Conservation (phyloP, 164 flowering plant genomes). For the Akebia trifoliata region DNA sequence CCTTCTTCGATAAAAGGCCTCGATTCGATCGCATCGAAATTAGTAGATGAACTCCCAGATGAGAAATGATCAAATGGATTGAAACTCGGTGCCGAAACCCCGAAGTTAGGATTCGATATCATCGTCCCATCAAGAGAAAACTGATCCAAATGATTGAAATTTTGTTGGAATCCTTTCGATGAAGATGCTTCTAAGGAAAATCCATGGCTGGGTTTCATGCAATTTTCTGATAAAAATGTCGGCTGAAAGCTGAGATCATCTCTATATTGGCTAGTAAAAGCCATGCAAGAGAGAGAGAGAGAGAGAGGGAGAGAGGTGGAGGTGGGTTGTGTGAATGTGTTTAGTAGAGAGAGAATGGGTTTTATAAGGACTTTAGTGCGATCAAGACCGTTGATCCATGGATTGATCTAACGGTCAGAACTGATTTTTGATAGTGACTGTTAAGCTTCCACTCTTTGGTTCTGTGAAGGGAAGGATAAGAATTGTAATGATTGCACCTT, state of each 20-base stretch:
- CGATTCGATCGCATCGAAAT: slow-evolving; percentile 23
- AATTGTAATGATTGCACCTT: slow-evolving; percentile 13
- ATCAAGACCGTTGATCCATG: slow-evolving; percentile 12
- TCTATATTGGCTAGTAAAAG: slow-evolving; percentile 18
- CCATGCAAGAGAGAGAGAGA: slow-evolving; percentile 25
- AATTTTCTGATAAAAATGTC: slow-evolving; percentile 17
- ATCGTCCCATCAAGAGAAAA: slow-evolving; percentile 23
- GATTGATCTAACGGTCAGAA: slow-evolving; percentile 16
- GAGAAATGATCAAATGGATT: slow-evolving; percentile 27
- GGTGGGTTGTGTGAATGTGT: not conserved
- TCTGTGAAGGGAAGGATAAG: not conserved
- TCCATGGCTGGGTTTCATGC: slow-evolving; percentile 28
- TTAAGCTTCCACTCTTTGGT: slow-evolving; percentile 19
- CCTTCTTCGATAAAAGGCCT: slow-evolving; percentile 29
- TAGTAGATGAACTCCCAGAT: slow-evolving; percentile 13
- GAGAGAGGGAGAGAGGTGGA: slow-evolving; percentile 5
- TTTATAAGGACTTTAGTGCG: not conserved
- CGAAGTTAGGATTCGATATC: slow-evolving; percentile 20
- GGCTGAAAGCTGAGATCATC: slow-evolving; percentile 12
- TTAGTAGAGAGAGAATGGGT: not conserved
- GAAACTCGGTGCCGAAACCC: slow-evolving; percentile 15
- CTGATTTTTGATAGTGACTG: slow-evolving; percentile 12
- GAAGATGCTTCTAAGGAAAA: slow-evolving; percentile 20
- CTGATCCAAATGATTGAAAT: slow-evolving; percentile 33
- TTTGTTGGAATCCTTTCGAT: slow-evolving; percentile 30